Evolutionary conservation across 768 basidiomycete species (phyloP).

Genomic region (Scleroderma citrinum): DNA sequence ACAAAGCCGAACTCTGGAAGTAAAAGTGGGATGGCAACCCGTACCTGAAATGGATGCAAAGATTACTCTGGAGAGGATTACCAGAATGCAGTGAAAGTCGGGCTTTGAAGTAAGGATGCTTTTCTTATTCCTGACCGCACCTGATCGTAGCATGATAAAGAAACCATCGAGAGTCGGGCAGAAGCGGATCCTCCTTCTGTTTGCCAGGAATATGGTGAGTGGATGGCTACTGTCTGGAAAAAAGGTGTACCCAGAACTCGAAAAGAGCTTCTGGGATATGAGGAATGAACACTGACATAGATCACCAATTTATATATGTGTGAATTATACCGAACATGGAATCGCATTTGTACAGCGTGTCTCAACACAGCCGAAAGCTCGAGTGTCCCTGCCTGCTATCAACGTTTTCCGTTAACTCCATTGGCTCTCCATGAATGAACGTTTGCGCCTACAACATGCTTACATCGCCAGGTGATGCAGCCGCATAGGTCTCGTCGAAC

Average conservation of each 20-base stretch:
- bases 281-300: slow-evolving; percentile 31
- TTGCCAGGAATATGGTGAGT: slow-evolving; percentile 53
- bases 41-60: slow-evolving; percentile 70
- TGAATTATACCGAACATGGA: no score
- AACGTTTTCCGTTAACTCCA: no score
- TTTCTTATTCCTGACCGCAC: slow-evolving; percentile 1
- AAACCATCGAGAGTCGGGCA: slow-evolving; percentile 65
- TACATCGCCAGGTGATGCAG: no score
- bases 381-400: no score
- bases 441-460: no score
- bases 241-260: slow-evolving; percentile 69
- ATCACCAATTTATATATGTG: not conserved
- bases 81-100: slow-evolving; percentile 64
- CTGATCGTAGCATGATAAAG: slow-evolving; percentile 33
- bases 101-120: slow-evolving; percentile 58
- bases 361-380: no score
- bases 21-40: slow-evolving; percentile 59
- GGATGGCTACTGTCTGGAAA: slow-evolving; percentile 68
- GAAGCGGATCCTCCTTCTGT: slow-evolving; percentile 58
- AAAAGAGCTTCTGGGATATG: slow-evolving; percentile 87
- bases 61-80: slow-evolving; percentile 72
- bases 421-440: no score
- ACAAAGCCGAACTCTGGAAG: slow-evolving; percentile 46
- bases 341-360: no score
- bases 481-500: no score